Conservation (phyloP, 2,329 filamentous ascomycete species). For the Ophiostoma quercus region DNA sequence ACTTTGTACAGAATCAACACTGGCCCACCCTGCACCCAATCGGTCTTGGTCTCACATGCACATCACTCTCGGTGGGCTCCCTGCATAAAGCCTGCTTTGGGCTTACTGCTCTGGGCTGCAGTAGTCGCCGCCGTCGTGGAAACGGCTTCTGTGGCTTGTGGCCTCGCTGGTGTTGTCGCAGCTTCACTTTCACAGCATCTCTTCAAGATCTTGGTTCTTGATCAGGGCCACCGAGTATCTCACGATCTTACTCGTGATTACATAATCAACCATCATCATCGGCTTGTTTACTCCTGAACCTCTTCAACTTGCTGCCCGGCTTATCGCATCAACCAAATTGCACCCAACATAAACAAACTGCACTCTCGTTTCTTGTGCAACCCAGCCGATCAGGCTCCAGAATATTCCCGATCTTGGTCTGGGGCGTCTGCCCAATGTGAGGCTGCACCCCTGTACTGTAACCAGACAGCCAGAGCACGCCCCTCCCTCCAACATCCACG, state of each 20-base stretch:
- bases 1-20: not conserved
- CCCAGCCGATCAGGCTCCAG: not conserved
- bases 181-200: not conserved
- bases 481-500: not conserved
- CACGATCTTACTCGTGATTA: not conserved
- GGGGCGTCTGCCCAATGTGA: slow-evolving; percentile 9
- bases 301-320: not conserved
- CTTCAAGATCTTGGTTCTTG: not conserved
- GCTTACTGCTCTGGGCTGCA: not conserved
- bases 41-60: slow-evolving; percentile 19
- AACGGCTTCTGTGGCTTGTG: not conserved
- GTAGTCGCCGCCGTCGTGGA: not conserved
- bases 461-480: not conserved
- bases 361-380: not conserved
- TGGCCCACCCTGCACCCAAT: slow-evolving; percentile 3
- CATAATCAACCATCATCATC: not conserved
- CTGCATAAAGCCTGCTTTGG: slow-evolving; percentile 19
- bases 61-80: slow-evolving; percentile 13
- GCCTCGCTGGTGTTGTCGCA: not conserved
- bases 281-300: not conserved
- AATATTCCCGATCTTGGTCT: not conserved
- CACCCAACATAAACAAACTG: not conserved
- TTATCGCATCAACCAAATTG: not conserved
- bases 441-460: slow-evolving; percentile 7
- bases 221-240: not conserved